These are phyloP conservation scores for Cladosporium sp. DNA, from an alignment of 2,329 filamentous ascomycete species.

Conservation along the genomic window DNA sequence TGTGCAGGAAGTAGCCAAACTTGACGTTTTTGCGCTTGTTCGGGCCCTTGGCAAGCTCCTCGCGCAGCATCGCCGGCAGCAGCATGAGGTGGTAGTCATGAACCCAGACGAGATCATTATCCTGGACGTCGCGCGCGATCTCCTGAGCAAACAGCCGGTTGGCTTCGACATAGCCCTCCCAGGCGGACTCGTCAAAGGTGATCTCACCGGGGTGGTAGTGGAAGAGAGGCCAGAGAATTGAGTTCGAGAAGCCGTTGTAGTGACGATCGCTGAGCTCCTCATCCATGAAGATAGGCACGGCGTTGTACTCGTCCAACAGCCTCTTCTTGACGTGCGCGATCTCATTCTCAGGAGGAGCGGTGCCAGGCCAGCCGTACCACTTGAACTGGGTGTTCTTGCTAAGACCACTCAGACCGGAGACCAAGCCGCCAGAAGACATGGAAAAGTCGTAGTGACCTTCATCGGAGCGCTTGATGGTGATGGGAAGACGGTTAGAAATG, in stretches of 20 bases:
- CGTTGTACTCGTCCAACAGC: conserved; percentile 80
- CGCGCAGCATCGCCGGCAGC: conserved; percentile 86
- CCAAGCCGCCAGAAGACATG: conserved; percentile 94
- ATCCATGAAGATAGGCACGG: conserved; percentile 86
- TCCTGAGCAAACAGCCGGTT: conserved; percentile 88
- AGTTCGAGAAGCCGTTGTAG: conserved; percentile 98
- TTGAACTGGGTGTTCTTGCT: conserved; percentile 91
- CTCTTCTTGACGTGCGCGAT: conserved; percentile 66
- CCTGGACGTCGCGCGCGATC: conserved; percentile 78
- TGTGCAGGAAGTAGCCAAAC: conserved; percentile 97
- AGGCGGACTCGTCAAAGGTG: conserved; percentile 91
- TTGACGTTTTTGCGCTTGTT: conserved; percentile 78
- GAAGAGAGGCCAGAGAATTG: conserved; percentile 96
- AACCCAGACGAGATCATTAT: conserved; percentile 94
- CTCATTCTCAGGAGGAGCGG: conserved; percentile 84
- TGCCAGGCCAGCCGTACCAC: conserved; percentile 97
- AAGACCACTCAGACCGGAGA: conserved; percentile 85
- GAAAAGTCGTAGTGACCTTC: conserved; percentile 89
- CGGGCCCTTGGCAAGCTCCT: conserved; percentile 63
- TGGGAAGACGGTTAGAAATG: conserved; percentile 89
- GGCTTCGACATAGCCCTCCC: conserved; percentile 87
- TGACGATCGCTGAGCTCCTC: conserved; percentile 90
- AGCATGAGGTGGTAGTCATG: conserved; percentile 99
- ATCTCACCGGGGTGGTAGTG: conserved; percentile 99
- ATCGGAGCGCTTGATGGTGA: conserved; percentile 90